Evolutionary conservation across 176 grass and related monocot genomes (phyloP), one percentile per base, ranked within the genome.

Genomic region (Melocanna baccifera): DNA sequence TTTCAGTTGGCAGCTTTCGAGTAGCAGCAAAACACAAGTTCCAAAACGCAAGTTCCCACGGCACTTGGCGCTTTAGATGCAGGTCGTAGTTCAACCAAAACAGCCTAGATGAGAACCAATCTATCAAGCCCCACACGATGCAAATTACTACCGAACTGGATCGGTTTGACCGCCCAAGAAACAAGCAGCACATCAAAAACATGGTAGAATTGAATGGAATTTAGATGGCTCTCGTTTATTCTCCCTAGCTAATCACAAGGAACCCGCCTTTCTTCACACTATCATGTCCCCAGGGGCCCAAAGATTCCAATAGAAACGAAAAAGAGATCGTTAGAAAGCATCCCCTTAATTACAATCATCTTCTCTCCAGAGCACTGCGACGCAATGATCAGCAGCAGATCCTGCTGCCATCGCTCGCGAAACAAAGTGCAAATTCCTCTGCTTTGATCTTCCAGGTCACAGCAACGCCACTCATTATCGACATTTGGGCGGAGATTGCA

Each of bases 341-440:
- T 70, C 80, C 81, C 62, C 62, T 47, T 91, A 87, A 84, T 91
- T 91, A 91, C 85, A 91, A 83, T 23, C 82, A 83, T 23, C 82
- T 80, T 74, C 63, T 32, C 77, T 62, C 62, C 12, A 41, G 41
- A 53, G 82, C 75, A 58, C 79, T 66, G 51, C 23, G 23, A 40
- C 28, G 61, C 75, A 75, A 62, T 29, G 69, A 80, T 75, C 75
- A 52, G 74, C 79, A 42, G 15, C 51, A 63, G 32, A 83, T 82
- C 25, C 67, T 82, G 73, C 79, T 67, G 69, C 40, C 74, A 37
- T 75, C 70, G 62, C 71, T 28, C 25, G 4, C 18, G 39, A 45
- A 52, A 82, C 45, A n/a, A 77, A 43, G 26, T 8, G 61, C 80
- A 40, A 25, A 32, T 22, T 34, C 52, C 76, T 83, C 70, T 74